Evolutionary conservation across 441 rosid species (phyloP), one percentile per base, ranked within the genome.

Genomic region (Eruca vesicaria): DNA sequence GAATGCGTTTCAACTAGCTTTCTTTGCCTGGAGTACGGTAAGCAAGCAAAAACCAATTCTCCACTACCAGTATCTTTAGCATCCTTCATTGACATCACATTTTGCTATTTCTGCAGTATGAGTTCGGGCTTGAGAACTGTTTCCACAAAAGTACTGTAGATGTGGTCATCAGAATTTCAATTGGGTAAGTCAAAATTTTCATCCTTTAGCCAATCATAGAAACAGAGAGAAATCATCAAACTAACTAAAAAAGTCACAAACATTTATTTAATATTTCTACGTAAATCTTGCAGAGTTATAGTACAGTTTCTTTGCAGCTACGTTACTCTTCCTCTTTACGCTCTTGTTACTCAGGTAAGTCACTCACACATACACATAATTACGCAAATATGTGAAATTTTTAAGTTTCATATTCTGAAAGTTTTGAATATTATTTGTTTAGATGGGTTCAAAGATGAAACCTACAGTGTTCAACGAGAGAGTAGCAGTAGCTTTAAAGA

Each of bases 1-100:
- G 94, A 89, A 89, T 35, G 94, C 94, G 5, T 89, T 89, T 57
- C 92, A 89, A 77, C 79, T 87, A 7, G 89, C 94, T 45, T 89
- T 89, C 85, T 81, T 89, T 16, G 82, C 68, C 16, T 89, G 91
- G 91, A 85, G 82, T 76, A 81, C 81, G 81, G 94, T 89, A 80
- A 82, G 86, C 66, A 52, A 52, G 7, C 48, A 41, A 67, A 55
- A 0, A 1, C 10, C 5, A 0, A 29, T 29, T 20, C 26, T 68
- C 14, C 41, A 61, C 7, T 9, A 61, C 43, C 41, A 19, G 1
- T 20, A 10, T 55, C 29, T 55, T 10, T 52, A 65, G 48, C 33
- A 73, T 33, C 20, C 48, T 14, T 53, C 9, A 62, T 20, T 21
- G 35, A 68, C 26, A 43, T 1, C 5, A 16, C 19, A 11, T 9